A percentile compares a stretch with the other conserved stretches of the same genome.
Evolutionary conservation across 2,329 filamentous ascomycete genomes (phyloP).

Genomic region (Ceratocystiopsis minuta): DNA sequence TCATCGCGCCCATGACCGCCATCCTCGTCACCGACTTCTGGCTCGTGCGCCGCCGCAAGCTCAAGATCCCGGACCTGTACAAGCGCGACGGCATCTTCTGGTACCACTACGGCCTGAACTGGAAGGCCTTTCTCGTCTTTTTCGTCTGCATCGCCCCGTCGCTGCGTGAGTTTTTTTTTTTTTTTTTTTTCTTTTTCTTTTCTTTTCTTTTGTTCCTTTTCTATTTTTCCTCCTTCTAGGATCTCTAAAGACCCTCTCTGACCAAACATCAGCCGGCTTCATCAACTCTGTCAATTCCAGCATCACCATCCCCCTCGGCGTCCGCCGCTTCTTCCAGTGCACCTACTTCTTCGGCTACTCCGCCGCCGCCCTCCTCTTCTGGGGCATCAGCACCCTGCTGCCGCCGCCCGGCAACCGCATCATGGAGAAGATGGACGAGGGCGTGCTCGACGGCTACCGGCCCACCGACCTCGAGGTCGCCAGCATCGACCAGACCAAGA

Average conservation of each 20-base stretch:
- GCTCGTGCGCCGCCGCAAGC: constrained; percentile 16
- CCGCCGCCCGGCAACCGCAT: constrained; percentile 1
- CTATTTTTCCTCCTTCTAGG: no score
- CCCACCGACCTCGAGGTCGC: not conserved
- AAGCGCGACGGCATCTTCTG: constrained; percentile 4
- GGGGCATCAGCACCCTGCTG: not conserved
- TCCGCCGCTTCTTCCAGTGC: constrained; percentile 1
- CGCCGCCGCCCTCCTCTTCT: not conserved
- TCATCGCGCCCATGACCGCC: constrained; percentile 6
- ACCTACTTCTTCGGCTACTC: constrained; percentile 1
- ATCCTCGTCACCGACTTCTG: constrained; percentile 7
- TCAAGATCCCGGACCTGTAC: constrained; percentile 14
- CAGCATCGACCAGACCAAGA: not conserved
- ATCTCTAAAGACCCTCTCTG: no score
- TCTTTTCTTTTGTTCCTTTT: no score
- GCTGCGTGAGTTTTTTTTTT: not conserved
- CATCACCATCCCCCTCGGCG: not conserved
- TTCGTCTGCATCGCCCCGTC: not conserved
- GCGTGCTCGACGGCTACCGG: not conserved
- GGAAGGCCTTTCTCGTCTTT: constrained; percentile 1
- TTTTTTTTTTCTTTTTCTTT: no score
- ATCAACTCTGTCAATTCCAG: not conserved
- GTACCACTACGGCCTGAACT: constrained; percentile 5
- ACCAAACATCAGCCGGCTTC: not conserved
- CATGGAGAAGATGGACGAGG: constrained; percentile 1